Evolutionary conservation across 2,329 filamentous ascomycete genomes (phyloP), one percentile per base, ranked within the genome.

Genomic region (Anthostomella pinea): DNA sequence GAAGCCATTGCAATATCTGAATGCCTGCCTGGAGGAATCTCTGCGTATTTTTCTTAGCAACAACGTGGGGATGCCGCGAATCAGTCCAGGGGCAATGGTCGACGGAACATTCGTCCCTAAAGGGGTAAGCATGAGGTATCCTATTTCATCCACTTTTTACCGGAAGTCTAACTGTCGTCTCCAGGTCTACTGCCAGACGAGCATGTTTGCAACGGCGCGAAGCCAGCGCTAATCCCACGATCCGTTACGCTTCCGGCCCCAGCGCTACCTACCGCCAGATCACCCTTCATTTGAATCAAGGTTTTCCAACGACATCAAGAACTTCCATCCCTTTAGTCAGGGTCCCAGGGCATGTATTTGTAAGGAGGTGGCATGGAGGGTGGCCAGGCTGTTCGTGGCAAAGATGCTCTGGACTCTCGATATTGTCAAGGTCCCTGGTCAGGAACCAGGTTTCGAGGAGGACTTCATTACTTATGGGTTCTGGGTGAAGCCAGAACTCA

Each of bases 1-100:
- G 3, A 39, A 40, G 9, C 41, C 58, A 6, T 37, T 61, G 4
- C 33, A 46, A 6, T 64, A 66, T 35, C 51, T 67, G 8, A 40
- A 55, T 22, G 62, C 62, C 3, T 57, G 58, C 14, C 45, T 66
- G 2, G 31, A 57, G n/a, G 64, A 67, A 41, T 49, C 49, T 3
- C 48, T 66, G 1, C 53, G 64, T n/a, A 35, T 62, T 7, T 56
- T 53, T 58, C 2, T 15, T 33, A n/a, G 15, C 19, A n/a, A 23
- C 15, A n/a, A 54, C 8, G 43, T 24, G 11, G 43, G 43, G 3
- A 30, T 46, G 36, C 44, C 32, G 15, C 54, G 56, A 1, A 49
- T 54, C 4, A 49, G 50, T 29, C 51, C 51, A 2, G 51, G 53
- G 3, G 44, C 46, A 10, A 35, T 35, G 14, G 48, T 54, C 6